phyloP scores from a whole-genome alignment of 441 rosid genomes.

The Dalechampia spathulata region DNA sequence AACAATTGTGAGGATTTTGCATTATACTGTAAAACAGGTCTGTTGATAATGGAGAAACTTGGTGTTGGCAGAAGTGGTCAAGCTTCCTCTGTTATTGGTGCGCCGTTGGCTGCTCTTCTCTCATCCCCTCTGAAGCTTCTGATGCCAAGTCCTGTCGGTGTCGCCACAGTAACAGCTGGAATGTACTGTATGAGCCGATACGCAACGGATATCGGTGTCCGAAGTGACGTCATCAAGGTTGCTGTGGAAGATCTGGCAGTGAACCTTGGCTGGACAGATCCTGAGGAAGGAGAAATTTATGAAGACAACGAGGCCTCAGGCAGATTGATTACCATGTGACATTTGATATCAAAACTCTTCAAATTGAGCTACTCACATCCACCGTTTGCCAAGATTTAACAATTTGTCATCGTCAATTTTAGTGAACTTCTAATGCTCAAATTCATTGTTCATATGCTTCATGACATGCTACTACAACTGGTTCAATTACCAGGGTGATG shows the following conservation, averaged over 20 bases:
- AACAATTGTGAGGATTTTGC: slow-evolving; percentile 98
- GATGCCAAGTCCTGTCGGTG: slow-evolving; percentile 90
- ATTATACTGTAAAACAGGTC: slow-evolving; percentile 86
- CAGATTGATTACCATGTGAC: slow-evolving; percentile 32
- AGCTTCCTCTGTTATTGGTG: slow-evolving; percentile 78
- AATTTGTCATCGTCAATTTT: slow-evolving; percentile 3
- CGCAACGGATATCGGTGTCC: slow-evolving; percentile 87
- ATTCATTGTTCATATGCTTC: slow-evolving; percentile 4
- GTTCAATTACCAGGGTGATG: too few relatives aligned
- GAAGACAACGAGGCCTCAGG: slow-evolving; percentile 29
- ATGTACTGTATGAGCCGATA: slow-evolving; percentile 95
- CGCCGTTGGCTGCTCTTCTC: slow-evolving; percentile 82
- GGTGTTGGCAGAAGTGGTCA: slow-evolving; percentile 96
- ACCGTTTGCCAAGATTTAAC: slow-evolving; percentile 9
- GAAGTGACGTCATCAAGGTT: slow-evolving; percentile 83
- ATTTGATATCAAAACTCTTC: slow-evolving; percentile 6
- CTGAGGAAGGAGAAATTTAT: slow-evolving; percentile 24
- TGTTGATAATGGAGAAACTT: slow-evolving; percentile 55
- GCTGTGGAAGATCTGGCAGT: slow-evolving; percentile 79
- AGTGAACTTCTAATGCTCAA: slow-evolving; percentile 6
- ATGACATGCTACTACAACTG: too few relatives aligned
- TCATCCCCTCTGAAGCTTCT: slow-evolving; percentile 81
- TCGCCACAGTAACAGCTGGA: slow-evolving; percentile 88
- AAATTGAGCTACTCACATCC: slow-evolving; percentile 1
- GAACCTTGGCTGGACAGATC: slow-evolving; percentile 48